These are phyloP conservation scores for Iris pallida DNA, from an alignment of 116 monocot species.

Conservation along the genomic window DNA sequence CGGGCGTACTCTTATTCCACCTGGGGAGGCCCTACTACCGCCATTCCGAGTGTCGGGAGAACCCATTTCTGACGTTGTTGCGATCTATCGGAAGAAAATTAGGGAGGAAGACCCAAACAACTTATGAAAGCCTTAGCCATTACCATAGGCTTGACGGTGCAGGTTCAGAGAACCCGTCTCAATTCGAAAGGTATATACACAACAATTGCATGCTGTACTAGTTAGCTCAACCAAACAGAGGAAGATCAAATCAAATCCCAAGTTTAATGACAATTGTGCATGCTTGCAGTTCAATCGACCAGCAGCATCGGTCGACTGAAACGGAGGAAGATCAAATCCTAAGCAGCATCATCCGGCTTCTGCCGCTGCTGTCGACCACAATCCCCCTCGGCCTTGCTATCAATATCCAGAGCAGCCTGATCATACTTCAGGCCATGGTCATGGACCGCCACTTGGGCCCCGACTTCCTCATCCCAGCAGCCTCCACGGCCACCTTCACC, in stretches of 20 bases:
- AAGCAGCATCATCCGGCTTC: conserved; percentile 13
- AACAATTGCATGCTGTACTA: no score
- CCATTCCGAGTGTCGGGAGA: conserved; percentile 11
- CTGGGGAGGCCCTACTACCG: conserved; percentile 18
- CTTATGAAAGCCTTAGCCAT: no score
- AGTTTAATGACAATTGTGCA: no score
- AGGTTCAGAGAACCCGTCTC: no score
- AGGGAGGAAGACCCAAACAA: background rate
- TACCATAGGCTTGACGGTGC: no score
- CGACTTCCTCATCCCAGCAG: conserved; percentile 23
- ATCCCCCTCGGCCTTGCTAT: conserved; percentile 28
- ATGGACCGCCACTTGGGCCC: conserved; percentile 41
- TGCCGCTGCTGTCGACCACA: conserved; percentile 24
- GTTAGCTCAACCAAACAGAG: no score
- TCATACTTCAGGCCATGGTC: conserved; percentile 30
- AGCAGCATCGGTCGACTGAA: no score
- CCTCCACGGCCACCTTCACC: conserved; percentile 22
- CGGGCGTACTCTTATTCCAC: conserved; percentile 13
- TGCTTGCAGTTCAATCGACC: no score
- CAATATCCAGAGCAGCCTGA: conserved; percentile 25
- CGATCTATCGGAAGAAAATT: background rate
- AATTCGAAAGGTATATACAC: no score
- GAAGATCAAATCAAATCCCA: no score
- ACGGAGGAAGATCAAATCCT: no score
- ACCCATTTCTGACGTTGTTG: conserved; percentile 18